Evolutionary conservation across 2,329 filamentous ascomycete species (phyloP).

Genomic region (Diatrype stigma): DNA sequence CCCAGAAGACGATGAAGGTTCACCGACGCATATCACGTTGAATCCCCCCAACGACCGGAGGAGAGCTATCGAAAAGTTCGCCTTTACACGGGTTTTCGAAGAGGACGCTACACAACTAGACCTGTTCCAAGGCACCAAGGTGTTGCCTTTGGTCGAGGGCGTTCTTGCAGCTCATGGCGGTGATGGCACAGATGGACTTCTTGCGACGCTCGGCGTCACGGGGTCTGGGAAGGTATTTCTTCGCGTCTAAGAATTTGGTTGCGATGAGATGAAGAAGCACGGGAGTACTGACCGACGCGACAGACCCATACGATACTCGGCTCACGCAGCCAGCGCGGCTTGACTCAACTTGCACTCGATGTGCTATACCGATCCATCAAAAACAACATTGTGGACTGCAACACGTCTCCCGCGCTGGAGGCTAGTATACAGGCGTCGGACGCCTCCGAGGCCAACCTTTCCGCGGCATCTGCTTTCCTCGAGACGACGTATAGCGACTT

Average conservation of each 20-base stretch:
- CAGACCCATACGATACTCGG: constrained; percentile 96
- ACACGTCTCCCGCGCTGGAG: constrained; percentile 57
- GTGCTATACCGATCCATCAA: constrained; percentile 81
- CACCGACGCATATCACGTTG: constrained; percentile 67
- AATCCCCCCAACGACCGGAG: constrained; percentile 83
- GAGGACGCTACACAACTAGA: constrained; percentile 82
- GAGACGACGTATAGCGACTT: constrained; percentile 72
- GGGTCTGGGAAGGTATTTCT: constrained; percentile 88
- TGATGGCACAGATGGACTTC: constrained; percentile 80
- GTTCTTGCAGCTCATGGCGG: constrained; percentile 69
- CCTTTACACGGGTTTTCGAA: constrained; percentile 89
- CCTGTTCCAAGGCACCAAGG: constrained; percentile 75
- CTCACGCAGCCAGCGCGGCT: constrained; percentile 76
- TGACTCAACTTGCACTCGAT: constrained; percentile 89
- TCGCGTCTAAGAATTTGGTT: constrained; percentile 1
- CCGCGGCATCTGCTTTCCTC: constrained; percentile 70
- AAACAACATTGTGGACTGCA: constrained; percentile 62
- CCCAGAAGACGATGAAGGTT: constrained; percentile 33
- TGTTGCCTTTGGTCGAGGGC: constrained; percentile 72
- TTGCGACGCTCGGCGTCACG: constrained; percentile 90
- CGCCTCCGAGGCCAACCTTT: constrained; percentile 73
- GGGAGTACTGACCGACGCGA: constrained; percentile 2
- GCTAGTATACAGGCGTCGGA: constrained; percentile 74
- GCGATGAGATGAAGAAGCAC: neutral
- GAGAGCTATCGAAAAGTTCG: constrained; percentile 87